These are phyloP conservation scores for Tolypocladium sp. DNA, from an alignment of 2,329 filamentous ascomycete species.

Conservation along the genomic window DNA sequence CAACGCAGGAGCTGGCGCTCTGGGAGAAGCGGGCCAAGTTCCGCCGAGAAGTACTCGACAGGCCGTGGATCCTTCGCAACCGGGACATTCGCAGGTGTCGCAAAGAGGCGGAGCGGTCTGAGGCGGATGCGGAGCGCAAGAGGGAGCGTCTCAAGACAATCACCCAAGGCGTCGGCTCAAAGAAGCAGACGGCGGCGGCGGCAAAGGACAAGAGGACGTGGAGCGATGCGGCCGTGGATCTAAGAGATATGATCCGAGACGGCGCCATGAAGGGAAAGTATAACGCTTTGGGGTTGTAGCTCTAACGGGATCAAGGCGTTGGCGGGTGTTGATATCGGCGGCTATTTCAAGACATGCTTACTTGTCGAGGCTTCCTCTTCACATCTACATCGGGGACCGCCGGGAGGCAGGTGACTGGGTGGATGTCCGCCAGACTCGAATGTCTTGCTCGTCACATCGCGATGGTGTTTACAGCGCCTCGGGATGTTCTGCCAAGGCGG, in stretches of 20 bases:
- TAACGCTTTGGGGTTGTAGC: constrained; percentile 23
- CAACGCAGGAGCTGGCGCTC: constrained; percentile 46
- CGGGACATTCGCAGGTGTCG: constrained; percentile 41
- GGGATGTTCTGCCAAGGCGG: not conserved
- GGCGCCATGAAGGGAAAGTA: constrained; percentile 21
- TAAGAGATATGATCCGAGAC: constrained; percentile 16
- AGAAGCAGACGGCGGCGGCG: constrained; percentile 1
- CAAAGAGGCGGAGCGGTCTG: constrained; percentile 31
- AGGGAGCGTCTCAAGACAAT: constrained; percentile 12
- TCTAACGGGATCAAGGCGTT: not conserved
- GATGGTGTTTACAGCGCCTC: not conserved
- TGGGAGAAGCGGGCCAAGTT: constrained; percentile 49
- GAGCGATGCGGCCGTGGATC: constrained; percentile 5
- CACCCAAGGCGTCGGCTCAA: not conserved
- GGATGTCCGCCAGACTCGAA: not conserved
- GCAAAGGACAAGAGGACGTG: not conserved
- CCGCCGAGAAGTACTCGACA: constrained; percentile 36
- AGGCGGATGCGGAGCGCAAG: constrained; percentile 15
- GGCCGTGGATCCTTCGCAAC: constrained; percentile 45
- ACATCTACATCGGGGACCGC: too few relatives aligned
- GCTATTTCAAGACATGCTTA: not conserved
- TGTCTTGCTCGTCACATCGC: not conserved
- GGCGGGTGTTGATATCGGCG: not conserved
- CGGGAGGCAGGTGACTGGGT: not conserved
- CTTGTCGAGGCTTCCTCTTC: too few relatives aligned